These are phyloP conservation scores for Prunus salicina DNA, from an alignment of 306 rosid species.

Conservation along the genomic window DNA sequence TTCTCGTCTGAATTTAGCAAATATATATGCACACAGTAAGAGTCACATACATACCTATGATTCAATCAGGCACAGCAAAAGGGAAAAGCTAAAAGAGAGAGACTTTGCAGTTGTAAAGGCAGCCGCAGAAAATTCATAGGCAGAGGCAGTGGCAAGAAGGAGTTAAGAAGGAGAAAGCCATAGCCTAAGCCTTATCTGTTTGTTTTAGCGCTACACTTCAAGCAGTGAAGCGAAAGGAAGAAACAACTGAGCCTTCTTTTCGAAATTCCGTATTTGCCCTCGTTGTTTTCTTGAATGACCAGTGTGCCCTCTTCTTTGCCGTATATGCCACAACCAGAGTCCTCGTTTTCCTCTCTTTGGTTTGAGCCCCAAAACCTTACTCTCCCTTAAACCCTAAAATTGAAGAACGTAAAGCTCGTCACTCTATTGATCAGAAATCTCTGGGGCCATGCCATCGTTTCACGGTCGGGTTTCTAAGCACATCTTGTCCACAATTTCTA, in stretches of 20 bases:
- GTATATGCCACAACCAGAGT: neutral
- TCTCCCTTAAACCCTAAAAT: neutral
- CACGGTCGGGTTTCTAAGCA: slow-evolving; percentile 27
- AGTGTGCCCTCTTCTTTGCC: neutral
- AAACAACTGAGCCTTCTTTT: neutral
- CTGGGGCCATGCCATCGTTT: slow-evolving; percentile 26
- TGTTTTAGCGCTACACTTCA: neutral
- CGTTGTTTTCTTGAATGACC: neutral
- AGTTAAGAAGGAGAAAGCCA: neutral
- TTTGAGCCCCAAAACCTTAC: neutral
- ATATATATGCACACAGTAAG: neutral
- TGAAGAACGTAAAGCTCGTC: neutral
- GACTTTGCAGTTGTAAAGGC: neutral
- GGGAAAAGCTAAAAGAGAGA: neutral
- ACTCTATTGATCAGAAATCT: neutral
- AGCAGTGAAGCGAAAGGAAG: neutral
- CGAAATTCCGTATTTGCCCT: neutral
- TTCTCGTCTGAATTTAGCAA: neutral
- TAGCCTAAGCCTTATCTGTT: slow-evolving; percentile 17
- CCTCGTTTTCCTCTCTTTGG: neutral
- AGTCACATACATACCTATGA: slow-evolving; percentile 20
- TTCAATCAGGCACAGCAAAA: slow-evolving; percentile 7
- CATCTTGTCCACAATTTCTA: slow-evolving; percentile 19
- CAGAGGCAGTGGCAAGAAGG: neutral
- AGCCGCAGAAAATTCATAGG: neutral